Evolutionary conservation across 1,139 yeast species (phyloP), one percentile per base, ranked within the genome.

Genomic region (Hanseniaspora sp.): DNA sequence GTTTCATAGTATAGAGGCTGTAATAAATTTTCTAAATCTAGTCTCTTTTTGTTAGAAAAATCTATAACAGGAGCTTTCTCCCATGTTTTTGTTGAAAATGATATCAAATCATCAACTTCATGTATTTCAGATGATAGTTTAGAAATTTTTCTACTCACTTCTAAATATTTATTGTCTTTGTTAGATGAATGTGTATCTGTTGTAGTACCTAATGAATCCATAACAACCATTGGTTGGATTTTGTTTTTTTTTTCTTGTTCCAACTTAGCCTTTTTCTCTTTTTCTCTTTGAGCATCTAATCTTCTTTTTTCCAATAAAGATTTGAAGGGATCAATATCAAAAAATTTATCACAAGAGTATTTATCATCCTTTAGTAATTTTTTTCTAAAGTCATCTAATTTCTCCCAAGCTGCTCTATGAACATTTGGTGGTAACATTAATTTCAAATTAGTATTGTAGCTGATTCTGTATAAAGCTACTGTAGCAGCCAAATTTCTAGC

Each of bases 401-500:
- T 79, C 18, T 74, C 68, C 97, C 97, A 92, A 43, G 86, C 73
- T 52, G 78, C 78, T 59, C 86, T 79, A 64, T 87, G 95, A 44
- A 51, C 47, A 34, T 83, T 80, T 5, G 83, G 79, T 0, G 97
- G 97, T 29, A 92, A 73, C 62, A 87, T 82, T 88, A 88, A 82
- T 60, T 85, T 86, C 70, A 90, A 69, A 64, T 86, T 88, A 61
- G 88, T 87, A 60, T 82, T 81, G 58, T 80, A 86, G 39, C 90
- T 83, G 15, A 92, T 75, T 34, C 96, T 73, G 64, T 81, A 90
- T 58, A 92, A 67, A 0, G 92, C 90, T 62, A 83, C 86, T 0
- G 96, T 90, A 0, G 98, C 96, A 1, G 90, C 87, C 64, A 77
- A 77, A 65, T 90, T 95, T 52, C 96, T 75, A 1, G 97, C 96